Evolutionary conservation across 768 basidiomycete species (phyloP).

Genomic region (Leccinum boreale): DNA sequence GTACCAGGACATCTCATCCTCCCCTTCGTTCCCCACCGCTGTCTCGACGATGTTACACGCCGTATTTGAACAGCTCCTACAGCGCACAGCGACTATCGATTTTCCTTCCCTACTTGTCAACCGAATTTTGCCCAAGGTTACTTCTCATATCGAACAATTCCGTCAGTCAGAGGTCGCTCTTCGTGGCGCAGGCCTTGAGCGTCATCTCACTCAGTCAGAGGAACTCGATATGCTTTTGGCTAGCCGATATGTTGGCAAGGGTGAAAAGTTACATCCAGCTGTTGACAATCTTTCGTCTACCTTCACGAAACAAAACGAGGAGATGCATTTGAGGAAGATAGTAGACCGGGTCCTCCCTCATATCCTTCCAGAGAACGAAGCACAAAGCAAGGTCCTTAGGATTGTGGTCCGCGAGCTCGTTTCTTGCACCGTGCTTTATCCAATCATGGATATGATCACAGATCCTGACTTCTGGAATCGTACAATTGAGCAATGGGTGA

Average conservation of each 20-base stretch:
- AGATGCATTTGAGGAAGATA: constrained; percentile 72
- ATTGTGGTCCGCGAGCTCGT: constrained; percentile 80
- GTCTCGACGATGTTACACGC: constrained; percentile 74
- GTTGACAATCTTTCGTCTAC: constrained; percentile 86
- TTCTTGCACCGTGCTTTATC: constrained; percentile 78
- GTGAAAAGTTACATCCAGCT: constrained; percentile 75
- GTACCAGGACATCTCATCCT: constrained; percentile 85
- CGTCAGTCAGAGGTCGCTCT: constrained; percentile 85
- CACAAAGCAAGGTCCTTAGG: constrained; percentile 62
- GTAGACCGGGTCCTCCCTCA: constrained; percentile 69
- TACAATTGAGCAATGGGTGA: constrained; percentile 85
- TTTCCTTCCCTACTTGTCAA: constrained; percentile 74
- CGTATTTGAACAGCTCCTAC: constrained; percentile 55
- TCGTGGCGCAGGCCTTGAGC: constrained; percentile 78
- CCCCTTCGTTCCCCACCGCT: constrained; percentile 84
- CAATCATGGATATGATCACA: constrained; percentile 86
- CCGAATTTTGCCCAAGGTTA: constrained; percentile 85
- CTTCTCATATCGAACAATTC: constrained; percentile 85
- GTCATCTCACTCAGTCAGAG: constrained; percentile 83
- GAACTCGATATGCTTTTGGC: constrained; percentile 86
- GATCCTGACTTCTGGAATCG: constrained; percentile 99
- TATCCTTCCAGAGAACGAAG: constrained; percentile 75
- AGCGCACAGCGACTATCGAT: constrained; percentile 60
- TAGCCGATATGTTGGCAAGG: constrained; percentile 66
- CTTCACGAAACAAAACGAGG: constrained; percentile 87